Evolutionary conservation across 306 rosid genomes (phyloP), one percentile per base, ranked within the genome.

Genomic region (Morella rubra): DNA sequence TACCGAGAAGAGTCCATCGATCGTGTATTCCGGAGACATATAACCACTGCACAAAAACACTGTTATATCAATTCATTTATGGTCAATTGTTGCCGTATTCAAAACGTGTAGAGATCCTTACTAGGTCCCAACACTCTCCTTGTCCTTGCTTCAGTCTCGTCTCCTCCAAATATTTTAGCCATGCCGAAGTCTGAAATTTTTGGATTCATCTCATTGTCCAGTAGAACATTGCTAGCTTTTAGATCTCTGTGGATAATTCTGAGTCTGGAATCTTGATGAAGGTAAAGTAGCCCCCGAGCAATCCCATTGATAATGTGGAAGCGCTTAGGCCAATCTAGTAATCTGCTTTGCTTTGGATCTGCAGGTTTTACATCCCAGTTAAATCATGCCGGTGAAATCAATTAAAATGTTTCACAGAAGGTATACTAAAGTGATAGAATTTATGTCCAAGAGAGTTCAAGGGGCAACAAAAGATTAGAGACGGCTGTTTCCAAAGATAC

Each of bases 161-260:
- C 84, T 50, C 84, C 92, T 58, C 84, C 82, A 54, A 84, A 77
- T 7, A 81, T 72, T 79, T 82, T 82, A 20, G 91, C 91, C 56
- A 86, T 55, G 5, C 90, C 94, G n/a, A 87, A 90, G 75, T 90
- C 94, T 51, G 89, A 87, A 69, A 90, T 90, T 77, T 90, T 90
- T 4, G 91, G 86, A 59, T 82, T 82, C 90, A 86, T 79, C 1
- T 86, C 87, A 32, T 79, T 8, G 42, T 84, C 90, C 15, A 85
- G 87, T 72, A 89, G 83, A 53, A 85, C 78, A 49, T 87, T 89
- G 49, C 91, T 87, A 3, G 88, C 73, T 75, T 89, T 89, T 20
- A 89, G 81, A 79, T 89, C 93, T 59, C 90, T 77, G 1, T 86
- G 88, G 16, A 90, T 84, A 15, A 87, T 84, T 54, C 89, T 87